Evolutionary conservation across 352 stramenopile genomes (phyloP).

Genomic region (Globisporangium canariense): DNA sequence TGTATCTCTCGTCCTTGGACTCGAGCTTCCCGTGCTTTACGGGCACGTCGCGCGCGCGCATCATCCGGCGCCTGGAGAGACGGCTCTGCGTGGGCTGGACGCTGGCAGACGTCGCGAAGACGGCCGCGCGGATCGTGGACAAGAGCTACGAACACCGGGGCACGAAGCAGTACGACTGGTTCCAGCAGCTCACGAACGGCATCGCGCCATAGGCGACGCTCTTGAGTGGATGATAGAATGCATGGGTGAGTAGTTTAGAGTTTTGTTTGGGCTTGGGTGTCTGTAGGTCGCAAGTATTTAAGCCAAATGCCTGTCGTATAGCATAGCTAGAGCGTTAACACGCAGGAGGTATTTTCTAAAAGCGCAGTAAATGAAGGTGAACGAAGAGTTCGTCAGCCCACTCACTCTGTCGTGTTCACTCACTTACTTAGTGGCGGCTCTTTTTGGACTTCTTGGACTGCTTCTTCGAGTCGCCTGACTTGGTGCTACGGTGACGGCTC

Average conservation of each 20-base stretch:
- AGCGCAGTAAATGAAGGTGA: background rate
- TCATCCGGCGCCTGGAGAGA: slow-evolving; percentile 46
- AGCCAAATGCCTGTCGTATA: background rate
- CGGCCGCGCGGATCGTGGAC: slow-evolving; percentile 56
- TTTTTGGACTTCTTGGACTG: slow-evolving; percentile 17
- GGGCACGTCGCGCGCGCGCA: slow-evolving; percentile 31
- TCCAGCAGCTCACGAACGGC: slow-evolving; percentile 85
- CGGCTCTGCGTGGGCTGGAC: slow-evolving; percentile 58
- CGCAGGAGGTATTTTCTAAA: background rate
- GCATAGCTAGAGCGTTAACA: background rate
- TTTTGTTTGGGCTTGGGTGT: background rate
- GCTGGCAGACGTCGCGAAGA: slow-evolving; percentile 48
- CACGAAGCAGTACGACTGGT: slow-evolving; percentile 87
- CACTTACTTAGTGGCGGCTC: slow-evolving; percentile 1
- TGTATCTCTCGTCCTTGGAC: slow-evolving; percentile 88
- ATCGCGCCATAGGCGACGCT: slow-evolving; percentile 39
- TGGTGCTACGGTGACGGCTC: slow-evolving; percentile 29
- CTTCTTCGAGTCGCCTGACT: slow-evolving; percentile 23
- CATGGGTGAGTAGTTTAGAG: no score
- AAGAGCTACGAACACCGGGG: slow-evolving; percentile 75
- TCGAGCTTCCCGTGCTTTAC: slow-evolving; percentile 94
- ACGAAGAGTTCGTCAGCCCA: background rate
- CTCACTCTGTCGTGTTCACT: background rate
- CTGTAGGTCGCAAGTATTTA: slow-evolving; percentile 2
- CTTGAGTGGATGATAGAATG: background rate